Conservation (phyloP, 148 eudicot species). For the Rhododendron simsii region DNA sequence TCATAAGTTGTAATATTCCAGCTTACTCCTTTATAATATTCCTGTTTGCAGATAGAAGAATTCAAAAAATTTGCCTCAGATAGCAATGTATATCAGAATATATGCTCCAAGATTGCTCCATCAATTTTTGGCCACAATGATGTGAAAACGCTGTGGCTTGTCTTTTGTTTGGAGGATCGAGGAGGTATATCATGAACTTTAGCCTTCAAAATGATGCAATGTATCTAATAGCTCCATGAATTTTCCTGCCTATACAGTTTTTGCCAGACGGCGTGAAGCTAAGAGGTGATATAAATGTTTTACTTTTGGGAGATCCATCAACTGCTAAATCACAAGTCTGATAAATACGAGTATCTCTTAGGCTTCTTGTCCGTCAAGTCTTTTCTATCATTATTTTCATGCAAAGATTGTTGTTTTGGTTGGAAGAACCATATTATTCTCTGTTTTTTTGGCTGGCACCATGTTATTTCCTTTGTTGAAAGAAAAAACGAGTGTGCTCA, state of each 20-base stretch:
- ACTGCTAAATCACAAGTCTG: constrained; percentile 95
- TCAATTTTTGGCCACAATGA: constrained; percentile 92
- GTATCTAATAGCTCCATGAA: not conserved
- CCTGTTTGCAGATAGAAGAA: not conserved
- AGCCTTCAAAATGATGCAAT: not conserved
- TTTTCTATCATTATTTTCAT: not conserved
- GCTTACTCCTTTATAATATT: no score
- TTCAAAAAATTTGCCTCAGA: no score
- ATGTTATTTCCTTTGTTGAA: not conserved
- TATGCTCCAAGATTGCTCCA: constrained; percentile 36
- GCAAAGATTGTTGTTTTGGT: not conserved
- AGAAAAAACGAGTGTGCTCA: not conserved
- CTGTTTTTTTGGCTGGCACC: not conserved
- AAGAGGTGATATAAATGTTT: constrained; percentile 96
- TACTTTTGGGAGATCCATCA: constrained; percentile 97
- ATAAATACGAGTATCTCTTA: not conserved
- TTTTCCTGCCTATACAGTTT: constrained; percentile 36
- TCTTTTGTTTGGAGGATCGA: constrained; percentile 1
- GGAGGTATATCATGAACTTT: no score
- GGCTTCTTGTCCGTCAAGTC: not conserved
- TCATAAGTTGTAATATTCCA: no score
- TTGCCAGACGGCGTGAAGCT: constrained; percentile 93
- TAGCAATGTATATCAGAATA: no score
- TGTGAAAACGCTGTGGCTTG: constrained; percentile 91
- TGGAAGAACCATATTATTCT: not conserved